Conservation (phyloP, 164 flowering plant species). For the Nymphaea colorata region DNA sequence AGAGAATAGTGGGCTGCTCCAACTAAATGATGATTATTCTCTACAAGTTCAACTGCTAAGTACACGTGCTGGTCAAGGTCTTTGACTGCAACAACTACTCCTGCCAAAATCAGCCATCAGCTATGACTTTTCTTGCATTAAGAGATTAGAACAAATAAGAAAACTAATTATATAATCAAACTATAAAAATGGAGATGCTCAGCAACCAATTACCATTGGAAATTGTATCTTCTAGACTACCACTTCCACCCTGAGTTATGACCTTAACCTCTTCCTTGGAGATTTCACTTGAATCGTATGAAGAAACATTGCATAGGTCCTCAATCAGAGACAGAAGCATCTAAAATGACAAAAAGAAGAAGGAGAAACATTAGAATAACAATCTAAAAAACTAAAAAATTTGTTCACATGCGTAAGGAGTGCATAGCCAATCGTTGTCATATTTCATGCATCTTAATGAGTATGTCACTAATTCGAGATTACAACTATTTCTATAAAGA, state of each 20-base stretch:
- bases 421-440: too few species aligned
- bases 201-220: constrained; percentile 48
- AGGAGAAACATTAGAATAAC: constrained; percentile 3
- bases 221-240: constrained; percentile 25
- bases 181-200: not conserved
- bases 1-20: constrained; percentile 81
- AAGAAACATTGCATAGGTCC: constrained; percentile 30
- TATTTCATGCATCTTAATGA: too few species aligned
- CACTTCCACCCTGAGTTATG: constrained; percentile 17
- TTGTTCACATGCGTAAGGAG: too few species aligned
- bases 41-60: constrained; percentile 50
- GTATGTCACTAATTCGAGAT: too few species aligned
- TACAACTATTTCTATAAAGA: too few species aligned
- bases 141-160: not conserved
- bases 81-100: constrained; percentile 80
- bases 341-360: constrained; percentile 30
- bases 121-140: constrained; percentile 1
- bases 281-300: constrained; percentile 12
- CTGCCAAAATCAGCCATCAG: constrained; percentile 22
- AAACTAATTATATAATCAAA: not conserved
- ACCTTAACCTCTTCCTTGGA: constrained; percentile 17
- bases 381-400: too few species aligned
- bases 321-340: constrained; percentile 38
- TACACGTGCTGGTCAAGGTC: constrained; percentile 87
- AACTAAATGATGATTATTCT: constrained; percentile 30